A percentile compares a stretch with the other conserved stretches of the same genome.
Evolutionary conservation across 2,329 filamentous ascomycete species (phyloP).

Genomic region (Diaporthe batatas): DNA sequence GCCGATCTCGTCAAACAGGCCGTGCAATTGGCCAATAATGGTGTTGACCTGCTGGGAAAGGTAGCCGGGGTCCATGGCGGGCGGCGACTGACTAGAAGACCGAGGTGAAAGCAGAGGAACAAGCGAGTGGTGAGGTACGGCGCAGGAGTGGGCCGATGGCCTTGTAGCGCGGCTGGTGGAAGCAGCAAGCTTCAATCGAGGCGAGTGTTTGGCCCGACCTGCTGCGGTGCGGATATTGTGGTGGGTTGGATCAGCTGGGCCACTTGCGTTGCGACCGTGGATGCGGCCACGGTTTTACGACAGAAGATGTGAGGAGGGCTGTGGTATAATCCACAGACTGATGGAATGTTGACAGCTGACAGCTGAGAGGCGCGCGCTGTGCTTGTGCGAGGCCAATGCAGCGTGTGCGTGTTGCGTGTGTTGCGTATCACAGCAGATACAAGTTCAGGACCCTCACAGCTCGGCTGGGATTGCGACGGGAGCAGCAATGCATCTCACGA

Average conservation of each 20-base stretch:
- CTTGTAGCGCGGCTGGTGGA: conserved; percentile 23
- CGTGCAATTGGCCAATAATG: conserved; percentile 93
- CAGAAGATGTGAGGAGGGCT: conserved; percentile 13
- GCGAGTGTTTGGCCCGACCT: not conserved
- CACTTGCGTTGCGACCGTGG: conserved; percentile 26
- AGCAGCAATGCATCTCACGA: conserved; percentile 40
- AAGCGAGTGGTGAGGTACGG: conserved; percentile 28
- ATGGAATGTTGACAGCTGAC: conserved; percentile 42
- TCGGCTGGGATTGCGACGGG: conserved; percentile 34
- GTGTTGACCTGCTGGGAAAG: conserved; percentile 94
- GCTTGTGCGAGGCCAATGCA: conserved; percentile 8
- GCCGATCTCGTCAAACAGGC: conserved; percentile 96
- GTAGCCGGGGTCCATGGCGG: conserved; percentile 87
- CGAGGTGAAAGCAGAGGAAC: conserved; percentile 35
- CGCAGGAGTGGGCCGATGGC: conserved; percentile 22
- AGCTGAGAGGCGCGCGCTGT: conserved; percentile 32
- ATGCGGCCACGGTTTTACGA: conserved; percentile 35
- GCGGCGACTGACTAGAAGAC: conserved; percentile 25
- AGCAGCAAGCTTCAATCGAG: conserved; percentile 26
- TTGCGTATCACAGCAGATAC: conserved; percentile 38
- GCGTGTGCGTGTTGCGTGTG: conserved; percentile 8
- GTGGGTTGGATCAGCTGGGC: conserved; percentile 18
- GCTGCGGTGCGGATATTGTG: conserved; percentile 13
- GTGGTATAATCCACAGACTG: not conserved
- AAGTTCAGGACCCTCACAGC: conserved; percentile 34